Evolutionary conservation across 768 basidiomycete genomes (phyloP).

Genomic region (Lepiota brunneoincarnata): DNA sequence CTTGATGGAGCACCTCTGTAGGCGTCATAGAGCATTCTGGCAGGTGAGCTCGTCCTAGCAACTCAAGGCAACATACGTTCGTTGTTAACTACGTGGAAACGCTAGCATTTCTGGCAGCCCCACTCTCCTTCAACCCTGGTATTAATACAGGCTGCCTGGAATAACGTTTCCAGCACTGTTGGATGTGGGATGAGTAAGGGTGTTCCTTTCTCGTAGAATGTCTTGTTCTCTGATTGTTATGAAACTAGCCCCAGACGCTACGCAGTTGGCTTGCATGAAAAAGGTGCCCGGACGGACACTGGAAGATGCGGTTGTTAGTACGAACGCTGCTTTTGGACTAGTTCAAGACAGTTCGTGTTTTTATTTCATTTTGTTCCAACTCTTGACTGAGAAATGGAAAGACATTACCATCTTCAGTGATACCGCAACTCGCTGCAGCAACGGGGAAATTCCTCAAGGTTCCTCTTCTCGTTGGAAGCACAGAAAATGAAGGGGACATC

Average conservation of each 20-base stretch:
- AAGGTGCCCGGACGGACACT: constrained; percentile 26
- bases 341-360: constrained; percentile 29
- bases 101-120: constrained; percentile 15
- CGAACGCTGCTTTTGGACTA: constrained; percentile 24
- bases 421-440: constrained; percentile 20
- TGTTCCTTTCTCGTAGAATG: neutral
- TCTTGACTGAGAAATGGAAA: constrained; percentile 1
- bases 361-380: neutral
- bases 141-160: constrained; percentile 27
- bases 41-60: constrained; percentile 20
- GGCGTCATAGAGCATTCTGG: constrained; percentile 35
- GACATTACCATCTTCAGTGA: constrained; percentile 34
- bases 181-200: constrained; percentile 31
- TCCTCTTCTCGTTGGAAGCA: constrained; percentile 28
- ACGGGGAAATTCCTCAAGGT: constrained; percentile 28
- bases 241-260: constrained; percentile 18
- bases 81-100: neutral
- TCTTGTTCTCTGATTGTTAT: neutral
- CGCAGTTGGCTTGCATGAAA: constrained; percentile 36
- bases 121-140: constrained; percentile 11
- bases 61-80: neutral
- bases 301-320: constrained; percentile 29
- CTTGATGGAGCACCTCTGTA: constrained; percentile 1
- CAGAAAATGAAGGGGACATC: constrained; percentile 32
- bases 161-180: constrained; percentile 24